These are phyloP conservation scores for Capsella bursapastoris DNA, from an alignment of 345 rosid genomes.

Conservation along the genomic window DNA sequence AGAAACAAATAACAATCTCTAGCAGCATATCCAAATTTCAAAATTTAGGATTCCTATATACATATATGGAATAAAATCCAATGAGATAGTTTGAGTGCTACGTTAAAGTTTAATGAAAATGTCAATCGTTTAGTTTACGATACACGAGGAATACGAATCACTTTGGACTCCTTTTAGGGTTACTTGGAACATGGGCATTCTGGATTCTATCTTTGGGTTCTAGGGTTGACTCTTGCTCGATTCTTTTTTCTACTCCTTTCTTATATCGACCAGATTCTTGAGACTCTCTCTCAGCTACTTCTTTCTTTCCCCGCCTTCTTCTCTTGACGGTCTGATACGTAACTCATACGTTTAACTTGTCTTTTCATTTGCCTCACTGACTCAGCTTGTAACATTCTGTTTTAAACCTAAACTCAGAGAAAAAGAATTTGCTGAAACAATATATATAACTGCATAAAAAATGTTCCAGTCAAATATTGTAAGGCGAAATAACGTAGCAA, in stretches of 20 bases:
- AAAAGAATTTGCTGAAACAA: neutral
- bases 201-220: neutral
- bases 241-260: neutral
- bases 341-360: no score
- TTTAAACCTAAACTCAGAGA: neutral
- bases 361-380: neutral
- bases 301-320: neutral
- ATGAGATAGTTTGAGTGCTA: neutral
- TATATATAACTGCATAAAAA: neutral
- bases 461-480: neutral
- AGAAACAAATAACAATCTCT: neutral
- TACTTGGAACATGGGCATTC: conserved; percentile 4
- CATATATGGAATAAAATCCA: neutral
- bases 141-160: neutral
- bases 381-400: neutral
- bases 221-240: neutral
- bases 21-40: neutral
- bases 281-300: neutral
- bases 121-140: neutral
- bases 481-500: neutral
- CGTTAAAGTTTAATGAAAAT: neutral
- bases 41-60: neutral
- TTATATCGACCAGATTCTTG: neutral
- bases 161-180: conserved; percentile 2
- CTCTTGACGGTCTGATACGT: no score